Base-by-base conservation (phyloP, 2,329 filamentous ascomycete genomes). In the Colletotrichum coccodes region DNA sequence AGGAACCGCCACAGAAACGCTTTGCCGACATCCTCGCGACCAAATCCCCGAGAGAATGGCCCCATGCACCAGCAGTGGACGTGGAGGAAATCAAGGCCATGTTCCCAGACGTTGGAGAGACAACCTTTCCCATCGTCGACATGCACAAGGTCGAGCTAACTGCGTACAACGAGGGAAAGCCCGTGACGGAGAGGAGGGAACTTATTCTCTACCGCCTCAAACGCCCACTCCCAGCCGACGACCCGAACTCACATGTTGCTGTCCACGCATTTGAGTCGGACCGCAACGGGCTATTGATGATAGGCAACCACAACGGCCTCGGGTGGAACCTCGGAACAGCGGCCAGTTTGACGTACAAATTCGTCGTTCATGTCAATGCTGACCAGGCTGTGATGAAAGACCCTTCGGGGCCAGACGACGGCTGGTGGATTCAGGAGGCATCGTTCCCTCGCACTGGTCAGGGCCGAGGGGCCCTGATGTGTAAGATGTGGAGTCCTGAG, bases 141-240 rank as follows among this genome's bases (percentile, higher is more conserved):
- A 86, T 88, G 83, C 82, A 82, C 73, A 87, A 87, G 75, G 86
- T 88, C 8, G 85, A 88, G 72, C 84, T 89, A 82, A 71, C 70
- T 0, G 75, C 63, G 0, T 85, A 79, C 70, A 89, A 88, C 71
- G 73, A 75, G 9, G 78, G 71, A 0, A 81, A 79, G 53, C 76
- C 81, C 0, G 66, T 85, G 8, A 76, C 83, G 4, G 85, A 86
- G 40, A 78, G 82, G 6, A 80, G 84, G 21, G 84, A 89, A 71
- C 76, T 88, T 8, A 71, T 87, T 1, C 71, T 86, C 6, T 88
- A 89, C 70, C 83, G 85, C 0, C 79, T 86, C 3, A 76, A 84
- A 2, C 77, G 78, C 56, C 83, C 84, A 0, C 75, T 87, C 3
- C 77, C 82, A 0, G 69, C 64, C 3, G 76, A 80, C 4, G 78